Base-by-base conservation (phyloP, 2,329 filamentous ascomycete species). In the Sporothrix humicola region DNA sequence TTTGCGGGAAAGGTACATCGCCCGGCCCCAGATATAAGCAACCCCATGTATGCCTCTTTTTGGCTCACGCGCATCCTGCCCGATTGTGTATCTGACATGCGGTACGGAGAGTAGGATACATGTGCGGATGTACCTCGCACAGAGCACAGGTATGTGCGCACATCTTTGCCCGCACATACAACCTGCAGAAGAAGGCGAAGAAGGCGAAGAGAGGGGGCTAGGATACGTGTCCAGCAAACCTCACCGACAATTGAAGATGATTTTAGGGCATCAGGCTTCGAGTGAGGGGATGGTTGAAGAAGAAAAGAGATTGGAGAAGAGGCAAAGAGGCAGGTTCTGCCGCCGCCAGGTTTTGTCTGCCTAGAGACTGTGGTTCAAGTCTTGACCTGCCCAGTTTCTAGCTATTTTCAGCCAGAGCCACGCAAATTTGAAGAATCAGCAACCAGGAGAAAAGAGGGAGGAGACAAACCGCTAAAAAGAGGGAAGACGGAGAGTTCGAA, bases 31-130 rank as follows among this genome's bases (percentile, higher is more conserved):
- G 15, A 72, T 23, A 72, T 52, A 54, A 42, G 23, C 56, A 65
- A 72, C 56, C 69, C 58, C 69, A 65, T 65, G 58, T 26, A 37
- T 31, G 44, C 10, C 56, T 61, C 46, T 37, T 61, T 71, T 65
- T 65, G 58, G 69, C 69, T 58, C 58, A 65, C 69, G 58, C 58
- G 46, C 58, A 52, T 69, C 48, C 23, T 65, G 58, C 37, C 69
- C 69, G 69, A 71, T 71, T 65, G 61, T 66, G 52, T 63, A 65
- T 72, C 69, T 72, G 58, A 23, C 69, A 54, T 71, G 44, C 26
- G 37, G 69, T 56, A 58, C 50, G 42, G 42, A 48, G 17, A 65
- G 23, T 37, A 37, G 31, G 23, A 52, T 37, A 68, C 42, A 37
- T 37, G 15, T 8, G 17, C n/a, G 59, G 42, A 44, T 17, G 37